These are phyloP conservation scores for Stereum hirsutum DNA, from an alignment of 1,284 basidiomycete species.

Conservation along the genomic window DNA sequence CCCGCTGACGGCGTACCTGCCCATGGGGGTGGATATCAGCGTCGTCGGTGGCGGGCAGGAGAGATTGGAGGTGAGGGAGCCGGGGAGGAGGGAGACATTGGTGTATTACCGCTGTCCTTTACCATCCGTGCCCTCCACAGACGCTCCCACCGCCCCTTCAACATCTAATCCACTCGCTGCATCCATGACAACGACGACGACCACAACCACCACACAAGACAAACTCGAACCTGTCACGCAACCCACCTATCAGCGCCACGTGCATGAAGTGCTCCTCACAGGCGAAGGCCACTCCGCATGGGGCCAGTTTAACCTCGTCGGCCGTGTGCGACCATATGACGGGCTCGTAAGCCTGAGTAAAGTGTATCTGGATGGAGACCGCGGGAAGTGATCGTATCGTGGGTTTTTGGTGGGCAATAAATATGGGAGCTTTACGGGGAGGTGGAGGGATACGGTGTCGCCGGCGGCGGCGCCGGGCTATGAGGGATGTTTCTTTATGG, in stretches of 20 bases:
- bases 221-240: conserved; percentile 7
- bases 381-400: conserved; percentile 71
- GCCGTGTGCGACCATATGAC: conserved; percentile 60
- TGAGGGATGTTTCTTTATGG: conserved; percentile 72
- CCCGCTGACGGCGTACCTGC: conserved; percentile 43
- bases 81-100: conserved; percentile 23
- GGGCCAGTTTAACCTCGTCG: conserved; percentile 67
- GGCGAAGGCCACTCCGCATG: conserved; percentile 78
- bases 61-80: conserved; percentile 34
- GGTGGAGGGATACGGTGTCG: conserved; percentile 69
- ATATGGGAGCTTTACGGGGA: conserved; percentile 54
- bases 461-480: conserved; percentile 48
- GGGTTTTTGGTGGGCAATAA: conserved; percentile 62
- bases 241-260: conserved; percentile 17
- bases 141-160: too few species aligned
- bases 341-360: conserved; percentile 65
- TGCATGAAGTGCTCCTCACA: conserved; percentile 55
- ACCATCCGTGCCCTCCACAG: too few species aligned
- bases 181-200: too few species aligned
- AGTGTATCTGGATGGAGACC: conserved; percentile 60
- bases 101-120: conserved; percentile 36
- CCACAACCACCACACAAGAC: conserved; percentile 13
- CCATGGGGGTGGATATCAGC: conserved; percentile 33
- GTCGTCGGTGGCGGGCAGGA: conserved; percentile 32
- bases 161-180: too few species aligned